Evolutionary conservation across 495 filamentous ascomycete species (phyloP).

Genomic region (Penicillium chermesinum): DNA sequence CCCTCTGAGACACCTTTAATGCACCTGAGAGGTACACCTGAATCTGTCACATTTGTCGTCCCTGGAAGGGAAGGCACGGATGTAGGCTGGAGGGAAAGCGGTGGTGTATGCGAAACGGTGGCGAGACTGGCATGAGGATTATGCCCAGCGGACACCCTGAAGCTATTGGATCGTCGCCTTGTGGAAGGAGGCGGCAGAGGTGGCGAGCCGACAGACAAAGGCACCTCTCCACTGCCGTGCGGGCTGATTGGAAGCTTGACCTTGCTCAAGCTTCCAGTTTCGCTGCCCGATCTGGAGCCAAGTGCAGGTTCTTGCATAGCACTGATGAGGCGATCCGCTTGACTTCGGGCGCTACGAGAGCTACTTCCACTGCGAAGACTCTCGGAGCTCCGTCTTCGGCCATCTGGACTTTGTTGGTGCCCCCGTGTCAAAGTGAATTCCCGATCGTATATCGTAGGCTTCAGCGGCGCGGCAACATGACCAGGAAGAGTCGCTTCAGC

Average conservation of each 20-base stretch:
- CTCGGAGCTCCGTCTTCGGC: conserved; percentile 33
- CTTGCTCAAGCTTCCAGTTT: conserved; percentile 14
- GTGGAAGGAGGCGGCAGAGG: neutral
- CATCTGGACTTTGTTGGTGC: conserved; percentile 1
- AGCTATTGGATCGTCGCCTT: conserved; percentile 5
- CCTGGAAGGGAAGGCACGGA: conserved; percentile 26
- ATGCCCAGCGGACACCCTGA: conserved; percentile 1
- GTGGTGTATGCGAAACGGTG: conserved; percentile 19
- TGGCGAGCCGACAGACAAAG: conserved; percentile 13
- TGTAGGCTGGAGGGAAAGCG: conserved; percentile 14
- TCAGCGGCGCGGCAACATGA: conserved; percentile 6
- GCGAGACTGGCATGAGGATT: conserved; percentile 21
- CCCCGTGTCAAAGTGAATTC: conserved; percentile 32
- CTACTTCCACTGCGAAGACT: conserved; percentile 53
- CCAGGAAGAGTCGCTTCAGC: neutral
- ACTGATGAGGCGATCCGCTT: conserved; percentile 70
- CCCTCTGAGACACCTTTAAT: conserved; percentile 36
- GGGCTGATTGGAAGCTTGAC: conserved; percentile 8
- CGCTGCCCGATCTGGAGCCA: conserved; percentile 30
- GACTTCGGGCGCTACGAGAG: conserved; percentile 54
- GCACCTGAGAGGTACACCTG: conserved; percentile 38
- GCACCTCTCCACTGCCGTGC: conserved; percentile 11
- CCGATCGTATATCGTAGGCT: conserved; percentile 19
- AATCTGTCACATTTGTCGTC: conserved; percentile 34
- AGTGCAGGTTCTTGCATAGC: conserved; percentile 62